Evolutionary conservation across 345 rosid species (phyloP), one percentile per base, ranked within the genome.

Genomic region (Bruguiera sexangula): DNA sequence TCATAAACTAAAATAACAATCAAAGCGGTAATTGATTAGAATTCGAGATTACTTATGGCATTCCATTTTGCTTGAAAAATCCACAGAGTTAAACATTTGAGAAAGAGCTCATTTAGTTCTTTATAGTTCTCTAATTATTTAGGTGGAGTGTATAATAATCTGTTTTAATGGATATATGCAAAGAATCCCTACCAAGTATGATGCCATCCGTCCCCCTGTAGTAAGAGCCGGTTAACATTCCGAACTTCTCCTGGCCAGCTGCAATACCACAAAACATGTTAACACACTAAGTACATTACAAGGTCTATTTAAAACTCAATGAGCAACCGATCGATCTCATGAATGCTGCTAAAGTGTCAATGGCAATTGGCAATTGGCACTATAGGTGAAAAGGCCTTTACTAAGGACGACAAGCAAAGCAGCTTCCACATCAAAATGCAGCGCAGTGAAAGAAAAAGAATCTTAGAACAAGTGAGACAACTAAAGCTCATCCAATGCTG

Each of bases 191-290:
- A 95, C 99, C 96, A 8, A 95, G 97, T 51, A 95, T 82, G 71
- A 95, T 88, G 46, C 99, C 99, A 36, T 95, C 97, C 22, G 97
- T 87, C 26, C 97, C 99, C 76, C 99, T 87, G 59, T 88, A 95
- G 76, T 95, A 95, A 60, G 99, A 95, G 78, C 87, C 89, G 2
- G 83, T 86, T 75, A 95, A 56, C 65, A 86, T 81, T 64, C 99
- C 95, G 71, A 95, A 95, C 67, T 96, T 87, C 75, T 95, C 99
- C 79, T 92, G 99, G 60, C 99, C 99, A 78, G 97, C 99, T 95
- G 81, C 81, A 86, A 78, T 63, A 53, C 61, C 74, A 64, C 58
- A 73, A 20, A 39, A 66, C 27, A 46, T 65, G 52, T 52, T 32
- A 76, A 71, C 6, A 56, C 39, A 51, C 5, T 26, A 56, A 27